phyloP scores from a whole-genome alignment of 768 basidiomycete genomes.

The Kwoniella pini region DNA sequence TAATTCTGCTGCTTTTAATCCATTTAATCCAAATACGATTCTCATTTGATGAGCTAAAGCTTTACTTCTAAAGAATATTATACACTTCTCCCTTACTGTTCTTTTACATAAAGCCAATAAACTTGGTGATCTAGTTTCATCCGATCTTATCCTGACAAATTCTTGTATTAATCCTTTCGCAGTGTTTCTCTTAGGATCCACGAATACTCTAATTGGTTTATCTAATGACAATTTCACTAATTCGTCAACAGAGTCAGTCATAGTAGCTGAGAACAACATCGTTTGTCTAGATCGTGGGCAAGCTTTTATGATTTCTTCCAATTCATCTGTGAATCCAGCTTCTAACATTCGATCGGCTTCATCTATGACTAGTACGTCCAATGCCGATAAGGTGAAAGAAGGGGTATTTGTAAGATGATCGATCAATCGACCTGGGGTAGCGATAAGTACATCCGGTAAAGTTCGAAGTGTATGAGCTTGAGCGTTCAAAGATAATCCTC shows the following conservation, averaged over 20 bases:
- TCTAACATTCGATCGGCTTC: constrained; percentile 96
- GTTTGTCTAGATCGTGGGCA: constrained; percentile 83
- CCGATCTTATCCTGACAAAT: constrained; percentile 83
- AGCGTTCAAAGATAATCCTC: constrained; percentile 88
- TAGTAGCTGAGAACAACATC: constrained; percentile 98
- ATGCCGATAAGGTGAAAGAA: constrained; percentile 83
- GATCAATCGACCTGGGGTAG: constrained; percentile 95
- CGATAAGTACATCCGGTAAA: constrained; percentile 90
- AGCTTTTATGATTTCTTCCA: constrained; percentile 86
- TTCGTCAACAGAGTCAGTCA: constrained; percentile 95
- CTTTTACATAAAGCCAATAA: constrained; percentile 73
- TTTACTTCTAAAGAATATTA: constrained; percentile 95
- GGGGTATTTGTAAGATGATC: constrained; percentile 96
- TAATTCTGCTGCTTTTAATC: constrained; percentile 82
- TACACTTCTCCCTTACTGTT: constrained; percentile 77
- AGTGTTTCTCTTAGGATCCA: constrained; percentile 86
- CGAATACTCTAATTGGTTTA: constrained; percentile 90
- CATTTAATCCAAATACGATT: constrained; percentile 75
- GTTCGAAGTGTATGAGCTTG: constrained; percentile 83
- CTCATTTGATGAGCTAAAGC: constrained; percentile 97
- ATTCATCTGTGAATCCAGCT: constrained; percentile 87
- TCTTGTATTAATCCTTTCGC: constrained; percentile 88
- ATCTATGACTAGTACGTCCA: constrained; percentile 92
- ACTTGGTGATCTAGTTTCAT: constrained; percentile 53
- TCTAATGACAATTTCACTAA: constrained; percentile 88